These are phyloP conservation scores for Gossypium thurberi DNA, from an alignment of 345 rosid genomes.

Conservation along the genomic window DNA sequence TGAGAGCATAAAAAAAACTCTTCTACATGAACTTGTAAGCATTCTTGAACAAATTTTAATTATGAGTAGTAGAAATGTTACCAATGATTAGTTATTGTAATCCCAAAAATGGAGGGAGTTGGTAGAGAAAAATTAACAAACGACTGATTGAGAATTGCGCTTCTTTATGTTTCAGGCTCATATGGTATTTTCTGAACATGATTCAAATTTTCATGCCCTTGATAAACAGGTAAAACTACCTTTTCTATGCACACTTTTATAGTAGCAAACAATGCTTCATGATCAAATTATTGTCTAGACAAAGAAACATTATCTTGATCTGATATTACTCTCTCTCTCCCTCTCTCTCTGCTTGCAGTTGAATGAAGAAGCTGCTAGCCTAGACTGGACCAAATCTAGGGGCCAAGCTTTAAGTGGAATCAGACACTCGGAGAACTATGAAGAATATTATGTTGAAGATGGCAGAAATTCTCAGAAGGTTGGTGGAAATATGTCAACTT, in stretches of 20 bases:
- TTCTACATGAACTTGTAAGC: conserved; percentile 89
- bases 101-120: not conserved
- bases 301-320: conserved; percentile 6
- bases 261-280: not conserved
- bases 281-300: conserved; percentile 6
- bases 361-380: conserved; percentile 70
- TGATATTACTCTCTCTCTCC: not conserved
- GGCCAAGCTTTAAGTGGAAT: conserved; percentile 57
- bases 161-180: conserved; percentile 62
- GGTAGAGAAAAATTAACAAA: not conserved
- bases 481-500: conserved; percentile 55
- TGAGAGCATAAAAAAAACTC: conserved; percentile 80
- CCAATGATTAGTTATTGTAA: not conserved
- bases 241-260: not conserved
- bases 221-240: conserved; percentile 65
- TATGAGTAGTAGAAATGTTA: not conserved
- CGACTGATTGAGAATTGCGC: not conserved
- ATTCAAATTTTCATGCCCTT: conserved; percentile 72
- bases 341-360: conserved; percentile 35
- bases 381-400: conserved; percentile 90
- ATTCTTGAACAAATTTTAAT: not conserved
- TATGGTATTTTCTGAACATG: conserved; percentile 89
- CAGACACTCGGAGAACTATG: conserved; percentile 23
- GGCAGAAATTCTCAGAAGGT: conserved; percentile 42
- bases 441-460: conserved; percentile 31